Evolutionary conservation across 1,284 basidiomycete genomes (phyloP).

Genomic region (Leccinum olivaceoglutinosum): DNA sequence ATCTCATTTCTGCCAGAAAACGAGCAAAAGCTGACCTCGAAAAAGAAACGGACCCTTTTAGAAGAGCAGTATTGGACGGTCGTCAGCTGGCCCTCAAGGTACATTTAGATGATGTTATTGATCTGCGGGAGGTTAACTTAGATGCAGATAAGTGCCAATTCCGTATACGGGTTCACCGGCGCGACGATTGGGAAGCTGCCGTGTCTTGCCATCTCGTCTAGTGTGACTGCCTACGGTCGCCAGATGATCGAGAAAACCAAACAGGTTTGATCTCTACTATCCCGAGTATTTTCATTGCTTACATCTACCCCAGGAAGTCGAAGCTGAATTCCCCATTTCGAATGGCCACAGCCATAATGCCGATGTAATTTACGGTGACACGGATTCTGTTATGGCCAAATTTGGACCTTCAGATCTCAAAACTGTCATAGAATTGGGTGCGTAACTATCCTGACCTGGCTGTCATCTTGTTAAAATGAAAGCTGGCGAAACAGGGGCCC

Average conservation of each 20-base stretch:
- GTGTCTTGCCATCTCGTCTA: slow-evolving; percentile 90
- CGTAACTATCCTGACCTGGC: slow-evolving; percentile 14
- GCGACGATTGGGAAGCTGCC: slow-evolving; percentile 93
- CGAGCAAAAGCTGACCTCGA: slow-evolving; percentile 91
- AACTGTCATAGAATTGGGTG: slow-evolving; percentile 85
- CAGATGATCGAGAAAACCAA: slow-evolving; percentile 98
- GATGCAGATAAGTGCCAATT: slow-evolving; percentile 88
- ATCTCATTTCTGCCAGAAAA: slow-evolving; percentile 87
- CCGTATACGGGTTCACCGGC: slow-evolving; percentile 95
- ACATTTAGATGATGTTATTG: not conserved
- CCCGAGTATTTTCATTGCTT: not conserved
- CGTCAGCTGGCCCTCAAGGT: slow-evolving; percentile 92
- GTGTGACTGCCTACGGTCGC: slow-evolving; percentile 88
- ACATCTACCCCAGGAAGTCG: slow-evolving; percentile 62
- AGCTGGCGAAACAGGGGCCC: slow-evolving; percentile 55
- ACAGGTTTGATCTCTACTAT: slow-evolving; percentile 41
- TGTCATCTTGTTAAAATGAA: not conserved
- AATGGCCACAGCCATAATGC: slow-evolving; percentile 87
- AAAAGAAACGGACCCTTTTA: slow-evolving; percentile 92
- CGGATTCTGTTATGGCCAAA: slow-evolving; percentile 95
- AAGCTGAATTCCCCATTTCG: slow-evolving; percentile 77
- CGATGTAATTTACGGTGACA: slow-evolving; percentile 93
- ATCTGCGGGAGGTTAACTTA: not conserved
- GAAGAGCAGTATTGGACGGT: slow-evolving; percentile 90
- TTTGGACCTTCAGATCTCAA: slow-evolving; percentile 86